These are phyloP conservation scores for Thelephora ganbajun DNA, from an alignment of 768 basidiomycete genomes.

Conservation along the genomic window DNA sequence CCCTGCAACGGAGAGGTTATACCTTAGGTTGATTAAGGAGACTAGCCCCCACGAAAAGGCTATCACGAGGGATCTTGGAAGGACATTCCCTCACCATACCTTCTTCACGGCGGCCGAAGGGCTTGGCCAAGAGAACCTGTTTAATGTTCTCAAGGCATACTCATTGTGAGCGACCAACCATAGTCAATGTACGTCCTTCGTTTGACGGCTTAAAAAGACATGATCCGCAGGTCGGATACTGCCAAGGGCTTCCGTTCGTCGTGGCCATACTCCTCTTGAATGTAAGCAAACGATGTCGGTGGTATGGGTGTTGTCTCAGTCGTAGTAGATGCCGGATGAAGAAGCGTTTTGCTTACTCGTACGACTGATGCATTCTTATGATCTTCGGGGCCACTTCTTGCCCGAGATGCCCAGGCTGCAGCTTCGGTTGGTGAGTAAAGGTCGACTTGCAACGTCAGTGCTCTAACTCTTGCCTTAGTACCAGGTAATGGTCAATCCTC, in stretches of 20 bases:
- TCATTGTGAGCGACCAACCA: constrained; percentile 48
- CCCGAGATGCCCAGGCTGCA: constrained; percentile 99
- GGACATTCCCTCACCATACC: constrained; percentile 94
- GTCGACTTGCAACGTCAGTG: neutral
- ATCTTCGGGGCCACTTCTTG: constrained; percentile 91
- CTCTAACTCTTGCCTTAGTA: constrained; percentile 24
- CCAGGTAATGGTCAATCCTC: constrained; percentile 30
- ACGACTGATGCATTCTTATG: constrained; percentile 91
- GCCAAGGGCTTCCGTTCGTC: constrained; percentile 93
- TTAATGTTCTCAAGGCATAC: constrained; percentile 97
- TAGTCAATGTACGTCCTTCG: constrained; percentile 6
- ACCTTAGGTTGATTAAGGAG: constrained; percentile 72
- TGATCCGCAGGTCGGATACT: constrained; percentile 91
- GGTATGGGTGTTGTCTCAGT: neutral
- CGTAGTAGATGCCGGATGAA: constrained; percentile 90
- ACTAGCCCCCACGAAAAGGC: constrained; percentile 86
- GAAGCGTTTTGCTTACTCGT: constrained; percentile 95
- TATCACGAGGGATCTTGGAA: constrained; percentile 84
- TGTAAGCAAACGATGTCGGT: constrained; percentile 28
- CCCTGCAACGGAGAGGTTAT: constrained; percentile 66
- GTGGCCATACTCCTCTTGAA: constrained; percentile 89
- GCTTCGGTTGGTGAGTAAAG: constrained; percentile 60
- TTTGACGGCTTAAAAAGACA: constrained; percentile 32
- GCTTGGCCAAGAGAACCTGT: constrained; percentile 92
- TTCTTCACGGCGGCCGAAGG: constrained; percentile 93